These are phyloP conservation scores for Hamamelis virginiana DNA, from an alignment of 164 flowering plant species.

Conservation along the genomic window DNA sequence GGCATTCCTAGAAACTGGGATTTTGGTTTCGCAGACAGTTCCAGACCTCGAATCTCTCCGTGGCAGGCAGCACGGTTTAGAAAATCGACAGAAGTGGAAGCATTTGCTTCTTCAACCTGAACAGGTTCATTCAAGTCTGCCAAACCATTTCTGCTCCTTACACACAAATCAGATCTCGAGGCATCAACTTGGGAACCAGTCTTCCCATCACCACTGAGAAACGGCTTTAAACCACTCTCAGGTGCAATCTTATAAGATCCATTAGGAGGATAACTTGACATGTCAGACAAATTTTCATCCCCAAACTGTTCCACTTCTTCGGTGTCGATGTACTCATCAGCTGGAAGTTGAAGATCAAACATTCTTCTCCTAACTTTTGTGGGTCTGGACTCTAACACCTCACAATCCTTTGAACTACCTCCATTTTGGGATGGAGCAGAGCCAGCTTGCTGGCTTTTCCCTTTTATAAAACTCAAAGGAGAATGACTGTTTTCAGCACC, in stretches of 20 bases:
- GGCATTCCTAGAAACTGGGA: slow-evolving; percentile 22
- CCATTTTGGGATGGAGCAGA: slow-evolving; percentile 42
- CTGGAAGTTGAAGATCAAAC: slow-evolving; percentile 88
- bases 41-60: slow-evolving; percentile 21
- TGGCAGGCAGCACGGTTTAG: slow-evolving; percentile 21
- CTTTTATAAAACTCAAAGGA: slow-evolving; percentile 45
- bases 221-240: slow-evolving; percentile 33
- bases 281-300: slow-evolving; percentile 28
- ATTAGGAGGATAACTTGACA: slow-evolving; percentile 21
- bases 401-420: slow-evolving; percentile 38
- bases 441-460: slow-evolving; percentile 34
- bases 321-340: slow-evolving; percentile 73
- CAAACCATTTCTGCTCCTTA: slow-evolving; percentile 29
- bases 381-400: slow-evolving; percentile 55
- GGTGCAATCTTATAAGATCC: slow-evolving; percentile 21
- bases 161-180: slow-evolving; percentile 27
- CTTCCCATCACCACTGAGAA: slow-evolving; percentile 26
- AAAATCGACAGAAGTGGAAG: slow-evolving; percentile 37
- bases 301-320: slow-evolving; percentile 49
- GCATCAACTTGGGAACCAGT: slow-evolving; percentile 25
- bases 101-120: slow-evolving; percentile 46
- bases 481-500: slow-evolving; percentile 46
- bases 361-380: slow-evolving; percentile 54
- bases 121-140: slow-evolving; percentile 84
- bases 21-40: slow-evolving; percentile 23